Conservation (phyloP, 495 filamentous ascomycete genomes). For the Bacidia gigantensis region DNA sequence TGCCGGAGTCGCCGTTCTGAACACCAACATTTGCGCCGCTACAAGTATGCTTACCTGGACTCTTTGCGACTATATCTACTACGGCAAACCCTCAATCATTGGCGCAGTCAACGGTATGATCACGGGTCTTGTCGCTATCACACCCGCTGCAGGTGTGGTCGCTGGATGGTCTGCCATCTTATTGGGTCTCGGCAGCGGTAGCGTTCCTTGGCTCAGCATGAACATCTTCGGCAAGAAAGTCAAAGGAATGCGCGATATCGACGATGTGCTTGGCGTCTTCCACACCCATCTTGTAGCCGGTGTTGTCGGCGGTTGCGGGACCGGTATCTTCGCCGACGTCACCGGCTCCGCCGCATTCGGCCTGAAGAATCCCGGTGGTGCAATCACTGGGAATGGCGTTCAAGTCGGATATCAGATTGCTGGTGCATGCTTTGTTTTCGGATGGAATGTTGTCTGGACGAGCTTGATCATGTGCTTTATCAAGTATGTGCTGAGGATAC, state of each 20-base stretch:
- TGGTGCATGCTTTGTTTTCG: slow-evolving; percentile 41
- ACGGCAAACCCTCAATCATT: slow-evolving; percentile 38
- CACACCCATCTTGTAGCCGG: slow-evolving; percentile 42
- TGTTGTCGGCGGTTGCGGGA: slow-evolving; percentile 37
- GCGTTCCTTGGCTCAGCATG: slow-evolving; percentile 40
- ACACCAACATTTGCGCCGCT: slow-evolving; percentile 42
- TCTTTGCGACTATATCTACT: slow-evolving; percentile 31
- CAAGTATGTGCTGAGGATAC: slow-evolving; percentile 38
- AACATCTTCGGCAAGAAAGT: slow-evolving; percentile 34
- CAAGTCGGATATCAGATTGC: slow-evolving; percentile 42
- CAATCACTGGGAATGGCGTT: slow-evolving; percentile 36
- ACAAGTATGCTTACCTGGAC: slow-evolving; percentile 38
- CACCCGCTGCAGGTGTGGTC: slow-evolving; percentile 41
- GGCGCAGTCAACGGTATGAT: slow-evolving; percentile 42
- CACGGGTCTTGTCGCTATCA: slow-evolving; percentile 42
- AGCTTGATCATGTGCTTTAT: slow-evolving; percentile 39
- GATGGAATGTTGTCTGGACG: slow-evolving; percentile 43
- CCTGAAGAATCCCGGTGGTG: slow-evolving; percentile 35
- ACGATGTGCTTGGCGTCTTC: slow-evolving; percentile 38
- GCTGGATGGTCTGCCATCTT: slow-evolving; percentile 43
- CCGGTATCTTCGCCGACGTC: slow-evolving; percentile 39
- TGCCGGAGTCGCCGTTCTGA: slow-evolving; percentile 43
- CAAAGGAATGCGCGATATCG: slow-evolving; percentile 31
- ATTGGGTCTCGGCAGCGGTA: slow-evolving; percentile 35
- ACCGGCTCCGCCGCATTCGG: slow-evolving; percentile 38